Evolutionary conservation across 2,329 filamentous ascomycete species (phyloP).

Genomic region (Chaetomium olivaceum): DNA sequence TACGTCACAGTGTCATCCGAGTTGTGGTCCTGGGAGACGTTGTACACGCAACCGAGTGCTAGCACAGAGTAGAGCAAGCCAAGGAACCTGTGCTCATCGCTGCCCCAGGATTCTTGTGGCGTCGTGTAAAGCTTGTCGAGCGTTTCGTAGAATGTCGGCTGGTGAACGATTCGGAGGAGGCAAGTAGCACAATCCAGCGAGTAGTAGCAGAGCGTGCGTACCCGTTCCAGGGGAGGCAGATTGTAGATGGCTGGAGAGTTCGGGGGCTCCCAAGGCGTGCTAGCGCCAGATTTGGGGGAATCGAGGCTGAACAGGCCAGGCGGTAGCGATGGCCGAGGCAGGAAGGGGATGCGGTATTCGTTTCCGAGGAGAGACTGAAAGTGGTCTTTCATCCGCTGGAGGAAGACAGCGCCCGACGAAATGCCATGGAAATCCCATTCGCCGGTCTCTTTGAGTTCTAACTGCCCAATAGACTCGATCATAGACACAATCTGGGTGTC

Average conservation of each 20-base stretch:
- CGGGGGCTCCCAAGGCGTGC: constrained; percentile 63
- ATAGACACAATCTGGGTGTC: constrained; percentile 85
- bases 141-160: constrained; percentile 75
- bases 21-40: constrained; percentile 56
- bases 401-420: constrained; percentile 87
- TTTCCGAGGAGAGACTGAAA: constrained; percentile 75
- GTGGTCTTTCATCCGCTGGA: constrained; percentile 83
- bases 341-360: constrained; percentile 60
- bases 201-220: constrained; percentile 55
- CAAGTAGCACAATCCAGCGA: constrained; percentile 59
- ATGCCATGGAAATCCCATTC: constrained; percentile 95
- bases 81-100: constrained; percentile 68
- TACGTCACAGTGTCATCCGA: constrained; percentile 50
- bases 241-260: constrained; percentile 59
- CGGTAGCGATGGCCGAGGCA: constrained; percentile 52
- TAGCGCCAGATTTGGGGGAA: constrained; percentile 64
- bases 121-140: constrained; percentile 77
- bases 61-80: constrained; percentile 70
- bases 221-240: constrained; percentile 65
- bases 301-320: constrained; percentile 62
- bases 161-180: constrained; percentile 70
- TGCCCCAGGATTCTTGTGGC: constrained; percentile 60
- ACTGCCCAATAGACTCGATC: constrained; percentile 87
- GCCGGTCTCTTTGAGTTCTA: constrained; percentile 88
- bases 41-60: constrained; percentile 72